Evolutionary conservation across 257 asterid genomes (phyloP).

Genomic region (Nicotiana tomentosiformis): DNA sequence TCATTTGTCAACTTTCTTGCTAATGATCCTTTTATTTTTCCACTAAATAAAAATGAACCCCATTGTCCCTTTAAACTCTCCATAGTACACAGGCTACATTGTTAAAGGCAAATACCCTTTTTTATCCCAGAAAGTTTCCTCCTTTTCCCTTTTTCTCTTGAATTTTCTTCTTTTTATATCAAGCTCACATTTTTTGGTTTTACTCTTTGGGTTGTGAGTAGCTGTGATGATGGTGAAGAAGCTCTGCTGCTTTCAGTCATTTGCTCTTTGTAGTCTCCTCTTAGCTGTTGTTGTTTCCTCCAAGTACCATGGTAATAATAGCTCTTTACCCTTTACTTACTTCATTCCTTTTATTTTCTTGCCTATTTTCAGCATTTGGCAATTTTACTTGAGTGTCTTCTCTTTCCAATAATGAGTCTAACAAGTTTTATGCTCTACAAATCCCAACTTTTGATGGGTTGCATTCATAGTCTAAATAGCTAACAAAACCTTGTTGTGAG

Average conservation of each 20-base stretch:
- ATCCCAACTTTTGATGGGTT: background rate
- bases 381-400: background rate
- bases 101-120: constrained; percentile 13
- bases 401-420: background rate
- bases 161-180: background rate
- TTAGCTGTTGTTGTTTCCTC: constrained; percentile 36
- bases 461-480: background rate
- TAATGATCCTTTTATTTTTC: constrained; percentile 10
- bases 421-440: background rate
- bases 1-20: constrained; percentile 12
- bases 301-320: constrained; percentile 46
- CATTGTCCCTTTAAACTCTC: constrained; percentile 11
- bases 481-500: background rate
- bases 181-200: constrained; percentile 20
- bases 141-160: background rate
- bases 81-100: constrained; percentile 19
- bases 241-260: constrained; percentile 19
- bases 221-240: constrained; percentile 25
- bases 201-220: constrained; percentile 10
- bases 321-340: background rate
- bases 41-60: constrained; percentile 11
- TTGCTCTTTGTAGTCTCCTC: constrained; percentile 32
- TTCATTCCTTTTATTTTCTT: background rate
- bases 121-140: constrained; percentile 5
- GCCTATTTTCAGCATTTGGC: background rate